Evolutionary conservation across 371 early-diverging fungal genomes (phyloP).

Genomic region (Quaeritorhiza haematococci): DNA sequence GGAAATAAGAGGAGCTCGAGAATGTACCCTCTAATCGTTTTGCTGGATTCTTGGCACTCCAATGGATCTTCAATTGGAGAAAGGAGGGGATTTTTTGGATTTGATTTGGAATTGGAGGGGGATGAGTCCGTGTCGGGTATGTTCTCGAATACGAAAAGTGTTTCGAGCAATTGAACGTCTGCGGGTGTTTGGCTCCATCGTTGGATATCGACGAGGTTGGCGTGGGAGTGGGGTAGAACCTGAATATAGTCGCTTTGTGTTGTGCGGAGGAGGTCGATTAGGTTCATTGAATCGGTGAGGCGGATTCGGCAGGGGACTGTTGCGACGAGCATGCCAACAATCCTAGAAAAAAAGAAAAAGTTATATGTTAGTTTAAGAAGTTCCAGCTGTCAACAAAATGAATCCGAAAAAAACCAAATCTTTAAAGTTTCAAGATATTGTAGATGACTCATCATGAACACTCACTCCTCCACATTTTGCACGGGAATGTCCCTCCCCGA

Average conservation of each 20-base stretch:
- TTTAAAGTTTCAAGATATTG: too few relatives aligned
- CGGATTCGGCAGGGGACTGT: conserved; percentile 21
- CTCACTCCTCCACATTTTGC: conserved; percentile 8
- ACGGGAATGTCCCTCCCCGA: conserved; percentile 19
- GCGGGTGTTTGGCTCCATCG: background rate
- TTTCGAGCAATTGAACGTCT: conserved; percentile 7
- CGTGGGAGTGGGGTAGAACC: conserved; percentile 4
- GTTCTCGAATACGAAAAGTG: conserved; percentile 12
- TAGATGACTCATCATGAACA: too few relatives aligned
- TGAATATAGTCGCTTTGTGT: background rate
- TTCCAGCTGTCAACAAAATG: too few relatives aligned
- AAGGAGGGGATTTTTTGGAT: too few relatives aligned
- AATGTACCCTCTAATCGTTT: too few relatives aligned
- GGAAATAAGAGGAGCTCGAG: too few relatives aligned
- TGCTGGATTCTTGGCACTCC: too few relatives aligned
- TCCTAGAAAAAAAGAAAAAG: conserved; percentile 1
- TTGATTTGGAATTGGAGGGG: too few relatives aligned
- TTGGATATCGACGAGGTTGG: conserved; percentile 2
- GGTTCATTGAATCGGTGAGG: background rate
- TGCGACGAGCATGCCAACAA: conserved; percentile 19
- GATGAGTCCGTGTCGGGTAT: too few relatives aligned
- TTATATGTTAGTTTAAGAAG: too few relatives aligned
- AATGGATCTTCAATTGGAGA: too few relatives aligned
- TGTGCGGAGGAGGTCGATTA: conserved; percentile 3
- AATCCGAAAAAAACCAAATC: too few relatives aligned